A percentile compares a stretch with the other conserved stretches of the same genome.
phyloP scores from a whole-genome alignment of 495 filamentous ascomycete species.

The Sphaerosporella brunnea region DNA sequence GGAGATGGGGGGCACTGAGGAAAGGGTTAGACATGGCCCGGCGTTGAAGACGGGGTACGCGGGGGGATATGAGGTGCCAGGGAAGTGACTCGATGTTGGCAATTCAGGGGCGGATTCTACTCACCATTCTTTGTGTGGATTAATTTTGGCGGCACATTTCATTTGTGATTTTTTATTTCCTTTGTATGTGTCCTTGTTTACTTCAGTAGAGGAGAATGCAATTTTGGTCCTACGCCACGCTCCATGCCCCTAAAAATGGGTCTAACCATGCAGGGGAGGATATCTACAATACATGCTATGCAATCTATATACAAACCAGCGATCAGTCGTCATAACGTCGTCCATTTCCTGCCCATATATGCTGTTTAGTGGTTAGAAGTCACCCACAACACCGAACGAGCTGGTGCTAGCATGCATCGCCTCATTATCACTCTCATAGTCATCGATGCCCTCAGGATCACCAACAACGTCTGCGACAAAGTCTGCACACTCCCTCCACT shows the following conservation, averaged over 20 bases:
- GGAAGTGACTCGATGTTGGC: neutral
- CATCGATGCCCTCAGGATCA: conserved; percentile 1
- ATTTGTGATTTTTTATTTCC: neutral
- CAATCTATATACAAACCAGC: neutral
- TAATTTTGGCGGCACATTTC: too few relatives aligned
- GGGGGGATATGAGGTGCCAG: neutral
- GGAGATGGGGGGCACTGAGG: neutral
- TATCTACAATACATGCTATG: neutral
- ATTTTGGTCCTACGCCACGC: too few relatives aligned
- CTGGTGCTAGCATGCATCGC: neutral
- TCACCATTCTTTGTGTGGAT: too few relatives aligned
- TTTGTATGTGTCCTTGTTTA: neutral
- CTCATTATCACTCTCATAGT: neutral
- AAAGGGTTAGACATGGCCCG: neutral
- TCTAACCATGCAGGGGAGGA: neutral
- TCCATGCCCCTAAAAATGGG: neutral
- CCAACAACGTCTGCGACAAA: conserved; percentile 4
- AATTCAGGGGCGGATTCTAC: neutral
- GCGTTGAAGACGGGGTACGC: neutral
- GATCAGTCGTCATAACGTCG: neutral
- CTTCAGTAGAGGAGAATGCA: too few relatives aligned
- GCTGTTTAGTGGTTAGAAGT: neutral
- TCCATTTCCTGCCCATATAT: neutral
- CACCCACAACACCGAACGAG: neutral
- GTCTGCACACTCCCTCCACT: conserved; percentile 12